Conservation (phyloP, 1,284 basidiomycete species). For the Porogramme epimiltina region DNA sequence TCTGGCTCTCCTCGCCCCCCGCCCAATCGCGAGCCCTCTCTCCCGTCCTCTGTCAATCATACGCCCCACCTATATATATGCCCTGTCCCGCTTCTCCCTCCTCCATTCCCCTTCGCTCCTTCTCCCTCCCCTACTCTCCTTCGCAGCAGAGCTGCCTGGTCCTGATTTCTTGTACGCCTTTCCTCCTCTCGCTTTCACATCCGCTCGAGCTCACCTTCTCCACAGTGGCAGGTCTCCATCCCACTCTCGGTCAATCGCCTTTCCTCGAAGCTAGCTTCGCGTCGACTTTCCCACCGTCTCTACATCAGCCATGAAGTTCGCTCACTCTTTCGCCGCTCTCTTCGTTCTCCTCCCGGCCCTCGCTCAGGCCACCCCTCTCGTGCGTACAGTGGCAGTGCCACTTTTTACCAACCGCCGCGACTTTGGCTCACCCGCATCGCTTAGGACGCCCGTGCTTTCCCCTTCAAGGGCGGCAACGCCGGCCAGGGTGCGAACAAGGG, state of each 20-base stretch:
- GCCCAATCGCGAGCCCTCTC: slow-evolving; percentile 17
- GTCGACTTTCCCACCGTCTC: slow-evolving; percentile 24
- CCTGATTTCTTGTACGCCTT: slow-evolving; percentile 31
- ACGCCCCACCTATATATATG: slow-evolving; percentile 5
- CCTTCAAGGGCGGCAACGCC: slow-evolving; percentile 17
- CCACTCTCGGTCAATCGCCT: slow-evolving; percentile 39
- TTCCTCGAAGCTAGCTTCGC: slow-evolving; percentile 39
- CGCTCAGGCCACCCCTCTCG: slow-evolving; percentile 41
- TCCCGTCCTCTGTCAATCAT: slow-evolving; percentile 13
- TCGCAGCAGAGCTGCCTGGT: slow-evolving; percentile 43
- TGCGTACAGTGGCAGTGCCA: slow-evolving; percentile 15
- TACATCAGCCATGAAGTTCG: slow-evolving; percentile 51
- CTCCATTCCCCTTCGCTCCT: slow-evolving; percentile 21
- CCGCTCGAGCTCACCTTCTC: background rate
- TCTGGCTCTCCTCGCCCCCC: slow-evolving; percentile 4
- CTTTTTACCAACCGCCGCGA: background rate
- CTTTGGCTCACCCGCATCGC: background rate
- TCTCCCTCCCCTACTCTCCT: slow-evolving; percentile 20
- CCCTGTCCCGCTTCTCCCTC: slow-evolving; percentile 2
- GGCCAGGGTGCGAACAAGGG: slow-evolving; percentile 9
- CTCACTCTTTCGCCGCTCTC: slow-evolving; percentile 41
- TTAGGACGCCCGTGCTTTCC: background rate
- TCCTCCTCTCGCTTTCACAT: background rate
- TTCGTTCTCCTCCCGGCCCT: slow-evolving; percentile 46
- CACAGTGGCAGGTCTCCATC: slow-evolving; percentile 33